Evolutionary conservation across 768 basidiomycete species (phyloP).

Genomic region (Sistotremastrum niveocremeum): DNA sequence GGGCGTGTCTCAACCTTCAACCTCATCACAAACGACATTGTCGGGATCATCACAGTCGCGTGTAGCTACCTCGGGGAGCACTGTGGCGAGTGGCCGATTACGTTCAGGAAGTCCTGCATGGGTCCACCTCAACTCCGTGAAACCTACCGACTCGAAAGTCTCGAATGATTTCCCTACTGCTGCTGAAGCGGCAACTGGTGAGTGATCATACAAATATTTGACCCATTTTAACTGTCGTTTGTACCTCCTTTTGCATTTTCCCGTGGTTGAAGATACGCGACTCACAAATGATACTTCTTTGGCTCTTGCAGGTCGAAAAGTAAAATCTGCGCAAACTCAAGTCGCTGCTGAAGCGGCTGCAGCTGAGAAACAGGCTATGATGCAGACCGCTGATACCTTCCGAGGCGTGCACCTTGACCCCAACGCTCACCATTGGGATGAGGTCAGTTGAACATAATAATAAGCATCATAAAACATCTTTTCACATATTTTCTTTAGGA

Average conservation of each 20-base stretch:
- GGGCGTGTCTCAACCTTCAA: conserved; percentile 35
- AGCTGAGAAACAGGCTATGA: conserved; percentile 46
- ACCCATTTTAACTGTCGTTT: not conserved
- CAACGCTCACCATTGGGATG: conserved; percentile 95
- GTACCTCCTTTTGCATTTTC: not conserved
- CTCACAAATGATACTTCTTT: conserved; percentile 6
- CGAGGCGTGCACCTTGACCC: conserved; percentile 88
- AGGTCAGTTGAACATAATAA: conserved; percentile 39
- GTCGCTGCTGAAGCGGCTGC: conserved; percentile 38
- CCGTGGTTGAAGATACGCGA: conserved; percentile 9
- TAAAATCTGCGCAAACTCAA: conserved; percentile 22
- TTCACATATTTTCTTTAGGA: conserved; percentile 21
- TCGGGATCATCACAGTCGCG: conserved; percentile 42
- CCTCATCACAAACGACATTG: conserved; percentile 48
- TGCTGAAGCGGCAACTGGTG: conserved; percentile 84
- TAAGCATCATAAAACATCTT: conserved; percentile 32
- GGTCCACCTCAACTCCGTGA: conserved; percentile 40
- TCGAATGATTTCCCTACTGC: conserved; percentile 88
- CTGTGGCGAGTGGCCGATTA: conserved; percentile 14
- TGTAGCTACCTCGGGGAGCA: conserved; percentile 16
- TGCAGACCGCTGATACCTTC: conserved; percentile 87
- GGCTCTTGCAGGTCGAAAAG: conserved; percentile 8
- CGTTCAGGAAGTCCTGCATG: conserved; percentile 46
- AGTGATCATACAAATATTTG: conserved; percentile 13
- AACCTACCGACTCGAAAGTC: conserved; percentile 23